Base-by-base conservation (phyloP, 805 yeast genomes). In the Pichia deserticola region DNA sequence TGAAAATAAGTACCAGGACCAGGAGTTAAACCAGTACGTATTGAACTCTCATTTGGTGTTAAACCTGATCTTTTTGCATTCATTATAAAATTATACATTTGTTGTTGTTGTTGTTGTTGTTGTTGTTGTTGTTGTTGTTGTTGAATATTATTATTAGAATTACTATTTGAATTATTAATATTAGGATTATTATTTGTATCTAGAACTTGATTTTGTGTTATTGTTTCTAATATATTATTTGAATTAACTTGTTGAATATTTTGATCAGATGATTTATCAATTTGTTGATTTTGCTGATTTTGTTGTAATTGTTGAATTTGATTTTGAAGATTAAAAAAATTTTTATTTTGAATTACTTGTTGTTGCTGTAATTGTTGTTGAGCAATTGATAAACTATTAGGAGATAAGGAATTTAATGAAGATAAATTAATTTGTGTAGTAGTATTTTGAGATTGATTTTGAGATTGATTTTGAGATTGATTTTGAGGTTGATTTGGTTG, bases 1-100 rank as follows among this genome's bases (percentile, higher is more conserved):
- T 57, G 50, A n/a, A 58, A 55, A 20, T 20, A 20, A 8, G 61
- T 51, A 11, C 67, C 65, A n/a, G 71, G 75, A 2, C 82, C 86
- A 0, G 90, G 90, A 0, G 90, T 82, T 30, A 84, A 62, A 0
- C 93, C 92, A 0, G 86, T 72, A 55, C 95, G 73, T 45, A 87
- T 56, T 45, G 81, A 76, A 5, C 88, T 78, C 60, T 86, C 95
- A 63, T 82, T 85, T 3, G 93, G 93, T 0, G 89, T 83, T 42
- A 87, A 69, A 0, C 89, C 92, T 0, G 86, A 63, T 53, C 78
- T 70, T 36, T 69, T 61, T 25, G 65, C 58, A 53, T 59, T 63
- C 48, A 55, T 51, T 12, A 64, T 54, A 54, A 57, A 50, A 30
- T 51, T 54, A 33, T 48, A 51, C 29, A 63, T 39, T 34, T 62